Base-by-base conservation (phyloP, 2,329 filamentous ascomycete genomes). In the Metarhizium anisopliae region DNA sequence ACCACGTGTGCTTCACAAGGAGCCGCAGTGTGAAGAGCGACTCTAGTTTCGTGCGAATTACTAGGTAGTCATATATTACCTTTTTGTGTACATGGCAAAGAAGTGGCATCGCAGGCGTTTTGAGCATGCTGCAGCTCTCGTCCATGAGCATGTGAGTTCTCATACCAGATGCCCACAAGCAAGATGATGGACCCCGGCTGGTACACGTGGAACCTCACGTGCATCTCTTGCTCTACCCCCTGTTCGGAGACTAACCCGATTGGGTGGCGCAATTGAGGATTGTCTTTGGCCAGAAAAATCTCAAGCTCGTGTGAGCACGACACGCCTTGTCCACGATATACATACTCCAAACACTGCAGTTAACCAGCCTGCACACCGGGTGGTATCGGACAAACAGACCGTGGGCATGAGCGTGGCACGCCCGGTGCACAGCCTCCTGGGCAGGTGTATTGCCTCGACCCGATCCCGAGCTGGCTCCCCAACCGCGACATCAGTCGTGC, bases 341-440 rank as follows among this genome's bases (percentile, higher is more conserved):
- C 30, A 30, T 49, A 25, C 35, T 38, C 18, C 30, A 6, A 47
- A 5, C 20, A 35, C 49, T 29, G 29, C 45, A 54, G 10, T 32
- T 40, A 35, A 47, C 25, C 30, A 30, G 20, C 45, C 20, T 50
- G 7, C 35, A 51, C 49, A 20, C 49, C 49, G 8, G 49, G 7
- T 51, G 20, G 18, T 13, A 54, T 29, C 20, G 47, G 20, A 51
- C 30, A 32, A 38, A 40, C 47, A 50, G 53, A 25, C 32, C 60
- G 59, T 66, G 74, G 73, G 66, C 68, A 83, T 82, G 80, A 81
- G 78, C 67, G 73, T 75, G 68, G 76, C 75, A 76, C 77, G 77
- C 60, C 77, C 78, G 69, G 74, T 75, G 70, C 73, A 76, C 70
- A 76, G 76, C 69, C 73, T 82, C 65, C 67, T 81, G 62, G 74